Percentiles rank a stretch among this genome's conserved stretches.
Conservation (phyloP, 805 yeast genomes). For the Wickerhamomyces xylosicus region DNA sequence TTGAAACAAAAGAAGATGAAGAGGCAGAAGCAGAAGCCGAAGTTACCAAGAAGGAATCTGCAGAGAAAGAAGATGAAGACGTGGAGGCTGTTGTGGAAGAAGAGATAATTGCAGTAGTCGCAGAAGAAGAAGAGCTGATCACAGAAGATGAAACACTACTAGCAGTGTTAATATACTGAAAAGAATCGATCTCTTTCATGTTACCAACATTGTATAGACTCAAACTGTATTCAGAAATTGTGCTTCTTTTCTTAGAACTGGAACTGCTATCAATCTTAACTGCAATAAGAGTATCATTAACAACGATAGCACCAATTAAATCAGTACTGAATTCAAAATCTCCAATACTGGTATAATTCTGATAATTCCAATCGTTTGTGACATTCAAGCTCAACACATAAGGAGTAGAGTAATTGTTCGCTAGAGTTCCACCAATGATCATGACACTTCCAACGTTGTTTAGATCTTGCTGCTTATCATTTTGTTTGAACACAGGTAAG, state of each 20-base stretch:
- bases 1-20: neutral
- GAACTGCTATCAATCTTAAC: slow-evolving; percentile 14
- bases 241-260: slow-evolving; percentile 15
- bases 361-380: slow-evolving; percentile 16
- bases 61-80: neutral
- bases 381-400: slow-evolving; percentile 13
- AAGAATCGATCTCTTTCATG: slow-evolving; percentile 21
- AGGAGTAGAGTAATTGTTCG: slow-evolving; percentile 32
- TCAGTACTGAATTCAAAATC: slow-evolving; percentile 15
- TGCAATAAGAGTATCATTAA: slow-evolving; percentile 40
- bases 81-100: slow-evolving; percentile 1
- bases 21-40: neutral
- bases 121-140: neutral
- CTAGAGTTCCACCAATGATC: slow-evolving; percentile 51
- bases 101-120: neutral
- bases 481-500: slow-evolving; percentile 37
- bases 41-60: neutral
- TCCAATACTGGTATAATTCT: slow-evolving; percentile 14
- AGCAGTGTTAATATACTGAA: neutral
- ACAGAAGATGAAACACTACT: neutral
- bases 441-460: slow-evolving; percentile 26
- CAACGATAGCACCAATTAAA: slow-evolving; percentile 36
- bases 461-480: slow-evolving; percentile 9
- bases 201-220: slow-evolving; percentile 31
- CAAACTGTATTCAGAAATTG: slow-evolving; percentile 20